A percentile compares a stretch with the other conserved stretches of the same genome.
Evolutionary conservation across 2,329 filamentous ascomycete genomes (phyloP).

Genomic region (Calycina herbarum): DNA sequence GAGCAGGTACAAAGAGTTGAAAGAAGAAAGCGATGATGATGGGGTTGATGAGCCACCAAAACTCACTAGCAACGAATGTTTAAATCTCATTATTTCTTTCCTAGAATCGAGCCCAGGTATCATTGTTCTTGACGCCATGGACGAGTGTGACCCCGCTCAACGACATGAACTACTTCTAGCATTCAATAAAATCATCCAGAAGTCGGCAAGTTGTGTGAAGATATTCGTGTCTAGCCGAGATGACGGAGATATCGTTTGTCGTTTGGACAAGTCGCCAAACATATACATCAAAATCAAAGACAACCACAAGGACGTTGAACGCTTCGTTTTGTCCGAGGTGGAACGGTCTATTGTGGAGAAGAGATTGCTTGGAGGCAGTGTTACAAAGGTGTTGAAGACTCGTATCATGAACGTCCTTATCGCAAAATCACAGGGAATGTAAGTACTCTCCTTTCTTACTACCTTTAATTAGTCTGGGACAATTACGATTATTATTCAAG

Average conservation of each 20-base stretch:
- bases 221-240: constrained; percentile 17
- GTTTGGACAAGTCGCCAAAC: not conserved
- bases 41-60: constrained; percentile 3
- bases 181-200: constrained; percentile 8
- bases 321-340: constrained; percentile 3
- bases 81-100: not conserved
- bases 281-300: constrained; percentile 12
- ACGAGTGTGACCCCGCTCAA: constrained; percentile 13
- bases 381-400: not conserved
- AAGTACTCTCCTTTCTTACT: not conserved
- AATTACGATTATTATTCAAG: too few relatives aligned
- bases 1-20: not conserved
- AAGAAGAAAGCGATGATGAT: not conserved
- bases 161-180: constrained; percentile 13
- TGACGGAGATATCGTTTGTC: constrained; percentile 16
- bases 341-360: constrained; percentile 6
- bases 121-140: constrained; percentile 17
- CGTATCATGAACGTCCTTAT: constrained; percentile 1
- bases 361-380: constrained; percentile 8
- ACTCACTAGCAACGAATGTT: not conserved
- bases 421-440: constrained; percentile 13
- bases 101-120: constrained; percentile 4
- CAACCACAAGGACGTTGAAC: constrained; percentile 11
- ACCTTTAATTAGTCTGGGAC: too few relatives aligned
- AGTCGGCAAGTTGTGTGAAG: constrained; percentile 15